These are phyloP conservation scores for Camelina laxa DNA, from an alignment of 345 rosid genomes.

Conservation along the genomic window DNA sequence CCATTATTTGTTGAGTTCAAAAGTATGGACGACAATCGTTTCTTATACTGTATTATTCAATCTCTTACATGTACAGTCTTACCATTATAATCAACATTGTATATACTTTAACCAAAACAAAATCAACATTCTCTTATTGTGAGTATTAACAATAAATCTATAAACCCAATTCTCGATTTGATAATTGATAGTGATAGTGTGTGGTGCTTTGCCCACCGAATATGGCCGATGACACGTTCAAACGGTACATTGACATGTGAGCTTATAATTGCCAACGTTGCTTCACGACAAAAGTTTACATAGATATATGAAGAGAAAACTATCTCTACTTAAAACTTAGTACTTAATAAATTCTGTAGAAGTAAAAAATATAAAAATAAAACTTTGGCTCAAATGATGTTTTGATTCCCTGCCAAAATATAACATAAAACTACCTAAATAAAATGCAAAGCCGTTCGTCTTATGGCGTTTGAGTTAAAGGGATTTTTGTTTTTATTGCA, in stretches of 20 bases:
- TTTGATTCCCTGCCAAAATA: neutral
- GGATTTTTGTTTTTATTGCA: too few species aligned
- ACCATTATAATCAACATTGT: neutral
- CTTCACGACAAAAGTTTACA: conserved; percentile 35
- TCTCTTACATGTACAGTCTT: neutral
- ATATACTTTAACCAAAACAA: neutral
- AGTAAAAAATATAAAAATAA: neutral
- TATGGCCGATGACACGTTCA: conserved; percentile 40
- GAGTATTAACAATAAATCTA: conserved; percentile 5
- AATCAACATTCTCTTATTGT: neutral
- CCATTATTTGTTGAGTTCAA: neutral
- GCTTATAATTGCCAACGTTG: conserved; percentile 30
- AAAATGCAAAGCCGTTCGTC: neutral
- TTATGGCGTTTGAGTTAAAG: neutral
- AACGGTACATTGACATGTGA: conserved; percentile 42
- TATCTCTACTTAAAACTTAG: neutral
- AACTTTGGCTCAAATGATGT: neutral
- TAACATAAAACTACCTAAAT: neutral
- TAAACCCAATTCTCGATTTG: neutral
- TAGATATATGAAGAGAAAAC: neutral
- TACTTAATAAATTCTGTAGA: neutral
- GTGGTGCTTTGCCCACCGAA: conserved; percentile 39
- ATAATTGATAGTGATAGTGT: conserved; percentile 14
- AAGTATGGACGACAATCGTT: neutral
- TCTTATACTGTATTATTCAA: neutral